Conservation (phyloP, 1,284 basidiomycete species). For the Puccinia novopanici region DNA sequence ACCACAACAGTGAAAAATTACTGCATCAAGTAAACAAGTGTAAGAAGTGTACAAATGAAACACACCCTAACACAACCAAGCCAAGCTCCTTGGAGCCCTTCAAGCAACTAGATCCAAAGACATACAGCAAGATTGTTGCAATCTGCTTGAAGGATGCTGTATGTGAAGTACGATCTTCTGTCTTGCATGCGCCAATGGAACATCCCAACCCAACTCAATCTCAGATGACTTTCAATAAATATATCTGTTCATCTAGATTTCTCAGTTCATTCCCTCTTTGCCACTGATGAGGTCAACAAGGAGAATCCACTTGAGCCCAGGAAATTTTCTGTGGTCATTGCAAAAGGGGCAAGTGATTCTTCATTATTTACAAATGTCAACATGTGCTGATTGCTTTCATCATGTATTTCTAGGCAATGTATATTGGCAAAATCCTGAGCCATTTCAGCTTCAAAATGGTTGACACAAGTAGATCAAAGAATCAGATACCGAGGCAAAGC, state of each 20-base stretch:
- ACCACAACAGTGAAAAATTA: background rate
- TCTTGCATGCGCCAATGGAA: slow-evolving; percentile 20
- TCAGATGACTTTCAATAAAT: background rate
- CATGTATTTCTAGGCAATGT: background rate
- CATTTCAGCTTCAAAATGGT: background rate
- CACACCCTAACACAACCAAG: too few relatives aligned
- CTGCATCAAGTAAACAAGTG: background rate
- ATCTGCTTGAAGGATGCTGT: slow-evolving; percentile 8
- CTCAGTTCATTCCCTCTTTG: background rate
- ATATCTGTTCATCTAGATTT: background rate
- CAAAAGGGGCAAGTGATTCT: background rate
- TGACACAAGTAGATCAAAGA: too few relatives aligned
- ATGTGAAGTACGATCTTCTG: background rate
- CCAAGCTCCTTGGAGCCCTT: too few relatives aligned
- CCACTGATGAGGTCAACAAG: slow-evolving; percentile 1
- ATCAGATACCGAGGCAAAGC: background rate
- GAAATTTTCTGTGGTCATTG: background rate
- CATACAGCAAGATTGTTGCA: background rate
- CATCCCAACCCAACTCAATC: background rate
- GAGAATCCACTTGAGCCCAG: slow-evolving; percentile 6
- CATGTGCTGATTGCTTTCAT: background rate
- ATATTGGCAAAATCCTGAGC: background rate
- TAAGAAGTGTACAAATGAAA: background rate
- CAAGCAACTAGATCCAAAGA: background rate
- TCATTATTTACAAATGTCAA: background rate